Base-by-base conservation (phyloP, 2,329 filamentous ascomycete genomes). In the Plenodomus tracheiphilus region DNA sequence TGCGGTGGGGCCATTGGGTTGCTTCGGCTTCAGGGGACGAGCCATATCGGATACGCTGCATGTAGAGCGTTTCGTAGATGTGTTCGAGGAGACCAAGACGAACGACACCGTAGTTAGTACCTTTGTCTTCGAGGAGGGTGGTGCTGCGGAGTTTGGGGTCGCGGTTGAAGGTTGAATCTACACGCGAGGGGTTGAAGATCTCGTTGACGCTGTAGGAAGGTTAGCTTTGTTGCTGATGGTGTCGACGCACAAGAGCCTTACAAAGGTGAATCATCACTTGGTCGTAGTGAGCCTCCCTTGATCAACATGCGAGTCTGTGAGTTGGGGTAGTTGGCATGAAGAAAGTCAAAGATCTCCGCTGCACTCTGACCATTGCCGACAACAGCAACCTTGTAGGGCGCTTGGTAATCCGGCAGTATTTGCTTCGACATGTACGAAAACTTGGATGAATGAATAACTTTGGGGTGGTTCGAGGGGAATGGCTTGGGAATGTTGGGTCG, bases 231-330 rank as follows among this genome's bases (percentile, higher is more conserved):
- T 20, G n/a, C 39, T 10, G 4, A 11, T 6, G 28, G 28, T 10
- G 3, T 3, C n/a, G 21, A 11, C 16, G 16, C 30, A 16, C 13
- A 28, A 25, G 4, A 11, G 18, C 81, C 88, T 78, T 78, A 92
- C 89, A 97, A 97, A 16, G 93, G 94, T 45, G 91, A 96, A 72
- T 97, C 94, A 68, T 99, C 93, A 67, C 91, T 96, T 1, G 93
- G 93, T 61, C 88, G 85, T 51, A 99, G 75, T 47, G 93, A 91
- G 55, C 91, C 84, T 36, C 87, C 86, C 60, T 90, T 86, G 79
- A 96, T 93, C 51, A 97, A 77, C 48, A 99, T 75, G 30, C 79
- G 83, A 0, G 91, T 92, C 61, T 83, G 81, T 21, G 88, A 85
- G 68, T 93, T 91, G 34, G 91, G 91, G 69, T 95, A 97, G 39